phyloP scores from a whole-genome alignment of 176 grass and related monocot species.

The Eragrostis nindensis region DNA sequence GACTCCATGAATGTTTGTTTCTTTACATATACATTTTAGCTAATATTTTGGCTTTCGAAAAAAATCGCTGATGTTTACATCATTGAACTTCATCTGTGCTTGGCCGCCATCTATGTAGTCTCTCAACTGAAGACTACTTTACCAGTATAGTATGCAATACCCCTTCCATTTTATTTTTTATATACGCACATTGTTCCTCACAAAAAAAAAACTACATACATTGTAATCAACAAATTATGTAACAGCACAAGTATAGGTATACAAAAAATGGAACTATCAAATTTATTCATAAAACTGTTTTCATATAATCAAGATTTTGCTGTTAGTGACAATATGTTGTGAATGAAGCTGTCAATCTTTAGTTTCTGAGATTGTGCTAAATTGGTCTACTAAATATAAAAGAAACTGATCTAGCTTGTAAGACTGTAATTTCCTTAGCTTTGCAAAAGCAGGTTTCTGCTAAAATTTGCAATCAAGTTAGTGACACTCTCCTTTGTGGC shows the following conservation, averaged over 20 bases:
- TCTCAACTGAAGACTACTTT: not conserved
- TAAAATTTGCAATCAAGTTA: conserved; percentile 29
- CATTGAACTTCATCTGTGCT: not conserved
- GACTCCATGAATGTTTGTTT: not conserved
- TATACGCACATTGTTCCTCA: too few species aligned
- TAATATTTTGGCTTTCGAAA: too few species aligned
- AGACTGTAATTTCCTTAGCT: conserved; percentile 1
- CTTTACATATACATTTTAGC: not conserved
- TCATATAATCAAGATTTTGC: not conserved
- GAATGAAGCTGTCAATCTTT: not conserved
- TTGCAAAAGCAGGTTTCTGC: not conserved
- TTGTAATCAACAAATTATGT: not conserved
- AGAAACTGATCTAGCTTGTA: not conserved
- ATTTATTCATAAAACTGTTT: not conserved
- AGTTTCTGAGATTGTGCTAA: not conserved
- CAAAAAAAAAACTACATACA: too few species aligned
- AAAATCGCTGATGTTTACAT: conserved; percentile 19
- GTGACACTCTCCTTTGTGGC: conserved; percentile 32
- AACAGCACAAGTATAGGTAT: not conserved
- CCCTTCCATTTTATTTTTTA: too few species aligned
- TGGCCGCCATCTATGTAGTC: not conserved
- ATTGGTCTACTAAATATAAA: not conserved
- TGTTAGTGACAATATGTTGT: not conserved
- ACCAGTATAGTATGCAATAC: not conserved
- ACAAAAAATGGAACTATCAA: not conserved